A percentile compares a stretch with the other conserved stretches of the same genome.
These are phyloP conservation scores for Auriscalpium vulgare DNA, from an alignment of 768 basidiomycete genomes.

Conservation along the genomic window DNA sequence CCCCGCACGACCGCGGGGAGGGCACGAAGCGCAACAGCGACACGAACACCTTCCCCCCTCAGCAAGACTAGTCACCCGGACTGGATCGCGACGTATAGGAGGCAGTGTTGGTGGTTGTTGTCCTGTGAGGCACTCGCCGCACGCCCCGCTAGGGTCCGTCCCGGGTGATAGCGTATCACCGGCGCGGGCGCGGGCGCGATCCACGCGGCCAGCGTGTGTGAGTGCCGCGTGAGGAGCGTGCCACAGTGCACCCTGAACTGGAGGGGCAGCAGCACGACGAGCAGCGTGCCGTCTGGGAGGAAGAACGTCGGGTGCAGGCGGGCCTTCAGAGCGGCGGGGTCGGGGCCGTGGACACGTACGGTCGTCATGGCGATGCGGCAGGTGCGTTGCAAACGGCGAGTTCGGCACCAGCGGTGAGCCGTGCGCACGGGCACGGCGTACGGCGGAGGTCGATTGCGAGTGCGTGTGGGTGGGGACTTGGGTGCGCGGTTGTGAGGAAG, in stretches of 20 bases:
- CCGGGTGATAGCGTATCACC: too few relatives aligned
- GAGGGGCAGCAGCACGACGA: slow-evolving; percentile 36
- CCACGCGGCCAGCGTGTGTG: slow-evolving; percentile 22
- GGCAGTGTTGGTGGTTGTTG: too few relatives aligned
- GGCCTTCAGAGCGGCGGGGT: background rate
- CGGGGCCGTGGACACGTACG: too few relatives aligned
- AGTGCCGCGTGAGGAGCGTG: slow-evolving; percentile 45
- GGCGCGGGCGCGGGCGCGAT: slow-evolving; percentile 1
- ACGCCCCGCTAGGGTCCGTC: too few relatives aligned
- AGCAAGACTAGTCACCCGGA: too few relatives aligned
- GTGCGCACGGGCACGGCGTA: background rate
- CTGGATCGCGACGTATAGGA: too few relatives aligned
- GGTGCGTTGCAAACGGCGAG: too few relatives aligned
- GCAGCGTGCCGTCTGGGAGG: slow-evolving; percentile 59
- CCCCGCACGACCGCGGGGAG: too few relatives aligned
- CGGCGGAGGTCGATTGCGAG: slow-evolving; percentile 10
- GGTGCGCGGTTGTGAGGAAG: slow-evolving; percentile 1
- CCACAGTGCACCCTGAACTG: slow-evolving; percentile 54
- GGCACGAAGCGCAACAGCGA: too few relatives aligned
- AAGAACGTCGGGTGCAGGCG: slow-evolving; percentile 26
- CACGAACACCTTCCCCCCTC: too few relatives aligned
- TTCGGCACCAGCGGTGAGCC: slow-evolving; percentile 1
- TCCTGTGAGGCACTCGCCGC: too few relatives aligned
- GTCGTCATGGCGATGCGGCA: too few relatives aligned
- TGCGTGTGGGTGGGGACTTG: slow-evolving; percentile 4